Conservation (phyloP, 352 stramenopile species). For the Blastocystis sp. region DNA sequence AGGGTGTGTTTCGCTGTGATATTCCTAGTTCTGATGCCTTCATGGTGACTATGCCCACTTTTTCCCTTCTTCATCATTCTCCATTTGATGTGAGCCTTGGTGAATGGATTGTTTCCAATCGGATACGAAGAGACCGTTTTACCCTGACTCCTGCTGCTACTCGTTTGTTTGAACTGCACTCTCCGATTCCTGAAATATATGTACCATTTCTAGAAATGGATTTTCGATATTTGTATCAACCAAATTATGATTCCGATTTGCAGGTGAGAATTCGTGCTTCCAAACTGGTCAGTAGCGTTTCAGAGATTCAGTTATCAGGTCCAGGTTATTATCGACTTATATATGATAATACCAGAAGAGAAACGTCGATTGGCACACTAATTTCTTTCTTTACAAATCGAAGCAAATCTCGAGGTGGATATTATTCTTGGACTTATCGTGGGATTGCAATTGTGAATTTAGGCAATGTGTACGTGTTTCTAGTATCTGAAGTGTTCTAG, state of each 20-base stretch:
- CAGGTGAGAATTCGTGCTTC: background rate
- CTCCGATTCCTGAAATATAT: background rate
- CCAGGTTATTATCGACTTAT: background rate
- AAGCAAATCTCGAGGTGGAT: background rate
- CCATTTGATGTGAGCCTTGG: background rate
- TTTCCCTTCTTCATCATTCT: background rate
- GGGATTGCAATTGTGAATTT: background rate
- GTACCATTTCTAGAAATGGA: slow-evolving; percentile 59
- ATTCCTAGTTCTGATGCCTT: background rate
- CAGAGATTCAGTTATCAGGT: background rate
- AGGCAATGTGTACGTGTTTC: background rate
- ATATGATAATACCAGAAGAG: background rate
- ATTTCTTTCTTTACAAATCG: background rate
- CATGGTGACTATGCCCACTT: background rate
- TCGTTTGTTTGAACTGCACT: background rate
- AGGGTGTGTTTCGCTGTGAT: background rate
- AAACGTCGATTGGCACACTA: background rate
- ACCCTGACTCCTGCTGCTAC: background rate
- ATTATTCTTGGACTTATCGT: background rate
- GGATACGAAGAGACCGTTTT: background rate
- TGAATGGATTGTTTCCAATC: background rate
- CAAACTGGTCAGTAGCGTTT: background rate
- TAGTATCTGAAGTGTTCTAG: background rate
- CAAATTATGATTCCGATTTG: slow-evolving; percentile 17
- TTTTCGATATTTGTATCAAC: slow-evolving; percentile 11